Evolutionary conservation across 2,329 filamentous ascomycete genomes (phyloP).

Genomic region (Pestalotiopsis sp.): DNA sequence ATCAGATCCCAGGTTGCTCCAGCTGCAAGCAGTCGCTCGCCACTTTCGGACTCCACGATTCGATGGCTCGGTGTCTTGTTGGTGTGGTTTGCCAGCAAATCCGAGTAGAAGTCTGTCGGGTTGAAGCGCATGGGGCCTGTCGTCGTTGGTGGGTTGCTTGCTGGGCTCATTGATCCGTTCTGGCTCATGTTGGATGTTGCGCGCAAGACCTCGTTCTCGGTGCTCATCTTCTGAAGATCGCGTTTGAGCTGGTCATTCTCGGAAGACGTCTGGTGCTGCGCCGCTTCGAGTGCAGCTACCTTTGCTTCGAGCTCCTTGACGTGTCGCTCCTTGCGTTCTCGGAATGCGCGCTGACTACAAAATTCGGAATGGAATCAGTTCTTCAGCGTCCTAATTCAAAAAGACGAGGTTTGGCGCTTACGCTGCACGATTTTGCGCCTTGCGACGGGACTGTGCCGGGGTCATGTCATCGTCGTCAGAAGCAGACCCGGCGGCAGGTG

Average conservation of each 20-base stretch:
- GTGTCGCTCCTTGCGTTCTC: conserved; percentile 92
- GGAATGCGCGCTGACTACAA: conserved; percentile 89
- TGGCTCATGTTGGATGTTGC: conserved; percentile 64
- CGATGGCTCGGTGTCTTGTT: conserved; percentile 70
- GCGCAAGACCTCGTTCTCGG: conserved; percentile 90
- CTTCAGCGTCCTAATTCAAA: background rate
- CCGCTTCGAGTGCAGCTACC: conserved; percentile 75
- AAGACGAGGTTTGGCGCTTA: conserved; percentile 40
- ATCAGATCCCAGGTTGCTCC: conserved; percentile 90
- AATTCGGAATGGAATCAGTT: conserved; percentile 11
- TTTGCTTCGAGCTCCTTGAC: conserved; percentile 92
- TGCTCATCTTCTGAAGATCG: conserved; percentile 80
- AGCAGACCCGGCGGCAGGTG: conserved; percentile 45
- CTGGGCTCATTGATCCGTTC: conserved; percentile 43
- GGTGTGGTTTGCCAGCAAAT: conserved; percentile 61
- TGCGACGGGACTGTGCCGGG: conserved; percentile 60
- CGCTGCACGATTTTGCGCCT: conserved; percentile 65
- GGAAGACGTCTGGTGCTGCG: conserved; percentile 70
- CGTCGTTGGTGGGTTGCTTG: conserved; percentile 49
- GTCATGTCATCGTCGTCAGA: conserved; percentile 60
- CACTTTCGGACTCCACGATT: conserved; percentile 66
- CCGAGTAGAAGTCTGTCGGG: conserved; percentile 72
- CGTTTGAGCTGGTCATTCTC: conserved; percentile 89
- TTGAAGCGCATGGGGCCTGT: conserved; percentile 73
- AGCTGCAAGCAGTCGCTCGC: conserved; percentile 72